Evolutionary conservation across 805 yeast species (phyloP).

Genomic region (Torulaspora maleeae): DNA sequence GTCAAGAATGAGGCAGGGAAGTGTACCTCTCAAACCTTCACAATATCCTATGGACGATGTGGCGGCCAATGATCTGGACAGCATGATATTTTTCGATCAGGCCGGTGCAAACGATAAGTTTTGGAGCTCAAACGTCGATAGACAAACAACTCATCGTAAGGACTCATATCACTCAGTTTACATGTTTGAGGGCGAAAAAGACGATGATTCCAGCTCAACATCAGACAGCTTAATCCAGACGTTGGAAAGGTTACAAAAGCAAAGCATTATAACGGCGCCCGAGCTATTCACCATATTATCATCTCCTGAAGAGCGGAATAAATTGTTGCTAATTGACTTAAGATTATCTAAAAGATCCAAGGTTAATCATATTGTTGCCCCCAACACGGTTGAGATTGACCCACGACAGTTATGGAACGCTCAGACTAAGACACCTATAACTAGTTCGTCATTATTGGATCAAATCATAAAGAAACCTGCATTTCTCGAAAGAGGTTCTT

Average conservation of each 20-base stretch:
- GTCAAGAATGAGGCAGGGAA: conserved; percentile 1
- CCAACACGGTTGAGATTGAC: conserved; percentile 39
- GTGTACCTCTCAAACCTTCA: conserved; percentile 2
- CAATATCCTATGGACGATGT: conserved; percentile 3
- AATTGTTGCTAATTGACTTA: conserved; percentile 39
- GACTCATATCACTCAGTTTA: conserved; percentile 41
- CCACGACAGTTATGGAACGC: conserved; percentile 35
- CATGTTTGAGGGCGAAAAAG: conserved; percentile 32
- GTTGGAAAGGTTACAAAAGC: conserved; percentile 37
- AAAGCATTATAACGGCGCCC: conserved; percentile 48
- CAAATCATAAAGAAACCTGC: conserved; percentile 24
- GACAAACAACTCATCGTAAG: conserved; percentile 33
- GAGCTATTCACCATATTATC: conserved; percentile 43
- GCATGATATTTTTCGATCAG: background rate
- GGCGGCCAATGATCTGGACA: background rate
- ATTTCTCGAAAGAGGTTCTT: conserved; percentile 33
- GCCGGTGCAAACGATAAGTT: background rate
- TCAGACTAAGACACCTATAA: conserved; percentile 29
- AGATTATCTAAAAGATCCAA: conserved; percentile 35
- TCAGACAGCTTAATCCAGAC: conserved; percentile 25
- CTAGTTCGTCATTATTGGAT: conserved; percentile 32
- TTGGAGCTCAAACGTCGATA: conserved; percentile 14
- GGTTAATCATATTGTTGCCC: conserved; percentile 38
- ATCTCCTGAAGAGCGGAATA: conserved; percentile 43
- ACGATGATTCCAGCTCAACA: conserved; percentile 13